Base-by-base conservation (phyloP, 176 grass and related monocot genomes). In the Phragmites australis region DNA sequence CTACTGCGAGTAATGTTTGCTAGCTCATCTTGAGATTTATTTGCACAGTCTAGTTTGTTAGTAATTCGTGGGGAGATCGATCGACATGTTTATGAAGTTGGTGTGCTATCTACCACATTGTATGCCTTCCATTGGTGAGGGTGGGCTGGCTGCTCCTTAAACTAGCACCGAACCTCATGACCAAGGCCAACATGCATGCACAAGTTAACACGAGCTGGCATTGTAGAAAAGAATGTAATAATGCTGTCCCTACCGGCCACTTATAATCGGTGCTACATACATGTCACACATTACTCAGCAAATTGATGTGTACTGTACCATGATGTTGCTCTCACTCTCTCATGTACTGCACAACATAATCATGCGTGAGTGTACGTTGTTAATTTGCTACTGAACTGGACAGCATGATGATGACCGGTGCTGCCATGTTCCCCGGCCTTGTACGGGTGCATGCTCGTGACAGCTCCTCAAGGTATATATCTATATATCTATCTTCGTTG, bases 271-370 rank as follows among this genome's bases (percentile, higher is more conserved):
- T 77, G 29, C 14, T 31, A 65, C 47, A 14, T 66, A 15, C 84
- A 58, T 81, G 82, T 76, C 77, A 22, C 62, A 19, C 82, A 59
- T 68, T 10, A 82, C 32, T 76, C 71, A 29, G 23, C 42, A 81
- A 58, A 81, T 18, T 32, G 51, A 67, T 74, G 42, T 17, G 61
- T 2, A 59, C 31, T 62, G 54, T 57, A 68, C 16, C 26, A 51
- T 45, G 22, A 77, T 46, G 70, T 68, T 51, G 31, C 31, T 75
- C 42, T 15, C 74, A 30, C 43, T 3, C 31, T 10, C 29, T 32
- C 40, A 26, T 12, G 1, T 13, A 6, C 40, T 16, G 41, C 16
- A n/a, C 21, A 47, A 3, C 82, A 69, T 17, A 55, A 80, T 73
- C 75, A 79, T 73, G 27, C 3, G 0, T 45, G 2, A n/a, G n/a